Evolutionary conservation across 2,329 filamentous ascomycete genomes (phyloP), one percentile per base, ranked within the genome.

Genomic region (Calonectria henricotiae): DNA sequence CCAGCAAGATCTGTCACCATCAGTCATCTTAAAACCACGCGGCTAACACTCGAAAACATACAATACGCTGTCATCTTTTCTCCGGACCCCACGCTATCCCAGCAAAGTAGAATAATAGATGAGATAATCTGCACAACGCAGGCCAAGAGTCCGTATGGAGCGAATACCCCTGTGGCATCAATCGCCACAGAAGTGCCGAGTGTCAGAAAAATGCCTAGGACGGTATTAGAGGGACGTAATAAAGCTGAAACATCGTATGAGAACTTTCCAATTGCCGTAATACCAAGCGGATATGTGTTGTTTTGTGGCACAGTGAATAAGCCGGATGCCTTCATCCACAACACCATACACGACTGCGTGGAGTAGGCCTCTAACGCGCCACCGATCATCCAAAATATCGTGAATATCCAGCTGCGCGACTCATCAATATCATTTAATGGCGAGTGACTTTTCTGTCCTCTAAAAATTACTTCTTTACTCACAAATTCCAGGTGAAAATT

Each of bases 201-300:
- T 8, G 82, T 82, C 74, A 43, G 66, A 7, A 71, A 67, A 35
- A 77, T 76, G 7, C 79, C 69, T 69, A 27, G 15, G 82, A 78
- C 1, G 80, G 79, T 62, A 49, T 49, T 49, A 27, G 23, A 6
- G 46, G 6, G 12, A 13, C 1, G 13, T 3, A 6, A 13, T 49
- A 17, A 20, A 49, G 46, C 20, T 27, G 8, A 27, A 20, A 1
- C 6, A 17, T 27, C 13, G 20, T 3, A 41, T 7, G 13, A 20
- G 20, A 23, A 27, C 20, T 7, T 55, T 44, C 58, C 65, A 20
- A 68, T 68, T 23, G 65, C 58, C 35, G 82, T 82, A 5, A 83
- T 79, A 1, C 81, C 82, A 2, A 83, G 73, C 0, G 82, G 81
- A 35, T 83, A 83, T 0, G 80, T 83, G 15, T 82, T 84, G n/a